phyloP scores from a whole-genome alignment of 2,329 filamentous ascomycete genomes.

The Venturia oleaginea region DNA sequence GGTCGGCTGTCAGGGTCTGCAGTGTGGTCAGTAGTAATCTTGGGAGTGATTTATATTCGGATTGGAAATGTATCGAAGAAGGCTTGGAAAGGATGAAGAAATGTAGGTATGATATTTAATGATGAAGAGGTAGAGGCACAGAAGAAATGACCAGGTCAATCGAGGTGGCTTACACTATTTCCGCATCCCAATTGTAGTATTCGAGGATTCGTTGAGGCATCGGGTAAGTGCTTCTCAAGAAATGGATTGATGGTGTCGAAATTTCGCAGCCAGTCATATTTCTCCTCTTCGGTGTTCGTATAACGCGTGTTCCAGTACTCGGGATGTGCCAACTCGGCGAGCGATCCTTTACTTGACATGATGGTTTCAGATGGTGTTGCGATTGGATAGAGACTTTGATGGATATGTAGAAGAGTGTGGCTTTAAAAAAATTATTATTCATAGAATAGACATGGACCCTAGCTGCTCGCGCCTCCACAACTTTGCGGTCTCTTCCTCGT shows the following conservation, averaged over 20 bases:
- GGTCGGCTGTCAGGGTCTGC: constrained; percentile 41
- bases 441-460: too few relatives aligned
- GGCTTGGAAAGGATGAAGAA: too few relatives aligned
- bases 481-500: not conserved
- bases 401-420: not conserved
- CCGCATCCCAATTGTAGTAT: constrained; percentile 48
- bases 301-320: constrained; percentile 43
- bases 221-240: constrained; percentile 33
- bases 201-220: constrained; percentile 12
- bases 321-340: constrained; percentile 27
- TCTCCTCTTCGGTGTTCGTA: constrained; percentile 21
- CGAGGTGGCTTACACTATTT: constrained; percentile 40
- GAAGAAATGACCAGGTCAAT: too few relatives aligned
- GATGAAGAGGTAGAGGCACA: too few relatives aligned
- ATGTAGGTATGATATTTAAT: too few relatives aligned
- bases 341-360: constrained; percentile 8
- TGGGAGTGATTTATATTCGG: too few relatives aligned
- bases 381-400: not conserved
- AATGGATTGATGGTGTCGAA: constrained; percentile 40
- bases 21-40: not conserved
- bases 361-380: not conserved
- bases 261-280: constrained; percentile 44
- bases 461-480: not conserved
- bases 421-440: too few relatives aligned
- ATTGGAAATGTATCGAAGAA: too few relatives aligned